Percentiles rank a stretch among this genome's conserved stretches.
These are phyloP conservation scores for Neophaeococcomyces mojaviensis DNA, from an alignment of 2,329 filamentous ascomycete genomes.

Conservation along the genomic window DNA sequence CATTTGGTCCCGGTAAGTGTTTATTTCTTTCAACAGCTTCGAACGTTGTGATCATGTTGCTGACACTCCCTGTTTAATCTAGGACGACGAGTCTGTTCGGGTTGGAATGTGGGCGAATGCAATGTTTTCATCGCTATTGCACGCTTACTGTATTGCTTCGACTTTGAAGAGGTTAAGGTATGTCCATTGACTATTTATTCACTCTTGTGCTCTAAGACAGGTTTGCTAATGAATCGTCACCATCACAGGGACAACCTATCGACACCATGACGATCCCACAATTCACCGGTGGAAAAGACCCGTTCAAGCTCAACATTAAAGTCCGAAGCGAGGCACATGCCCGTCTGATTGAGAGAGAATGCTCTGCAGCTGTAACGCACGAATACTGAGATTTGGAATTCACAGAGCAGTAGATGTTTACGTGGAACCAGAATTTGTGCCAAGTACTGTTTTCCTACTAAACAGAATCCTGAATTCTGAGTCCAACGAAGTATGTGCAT, in stretches of 20 bases:
- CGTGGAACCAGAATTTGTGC: too few species aligned
- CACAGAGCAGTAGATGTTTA: too few species aligned
- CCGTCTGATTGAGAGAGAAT: constrained; percentile 15
- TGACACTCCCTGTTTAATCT: too few species aligned
- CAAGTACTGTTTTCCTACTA: too few species aligned
- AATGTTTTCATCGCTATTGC: constrained; percentile 17
- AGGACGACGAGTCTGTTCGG: constrained; percentile 7
- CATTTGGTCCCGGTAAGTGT: too few species aligned
- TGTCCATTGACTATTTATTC: neutral
- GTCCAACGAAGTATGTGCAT: too few species aligned
- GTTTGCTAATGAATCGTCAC: too few species aligned
- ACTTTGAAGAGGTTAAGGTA: constrained; percentile 16
- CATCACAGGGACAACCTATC: constrained; percentile 14
- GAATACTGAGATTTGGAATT: too few species aligned
- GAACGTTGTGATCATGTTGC: too few species aligned
- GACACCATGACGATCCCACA: constrained; percentile 12
- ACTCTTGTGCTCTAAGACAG: neutral
- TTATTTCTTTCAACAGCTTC: too few species aligned
- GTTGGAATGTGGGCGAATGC: constrained; percentile 17
- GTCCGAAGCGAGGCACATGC: constrained; percentile 20
- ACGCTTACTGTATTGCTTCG: constrained; percentile 17
- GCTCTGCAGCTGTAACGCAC: too few species aligned
- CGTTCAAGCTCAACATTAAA: constrained; percentile 25
- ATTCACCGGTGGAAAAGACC: constrained; percentile 20
- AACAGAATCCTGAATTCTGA: too few species aligned